Base-by-base conservation (phyloP, 140 eudicot genomes). In the Anethum foeniculum region DNA sequence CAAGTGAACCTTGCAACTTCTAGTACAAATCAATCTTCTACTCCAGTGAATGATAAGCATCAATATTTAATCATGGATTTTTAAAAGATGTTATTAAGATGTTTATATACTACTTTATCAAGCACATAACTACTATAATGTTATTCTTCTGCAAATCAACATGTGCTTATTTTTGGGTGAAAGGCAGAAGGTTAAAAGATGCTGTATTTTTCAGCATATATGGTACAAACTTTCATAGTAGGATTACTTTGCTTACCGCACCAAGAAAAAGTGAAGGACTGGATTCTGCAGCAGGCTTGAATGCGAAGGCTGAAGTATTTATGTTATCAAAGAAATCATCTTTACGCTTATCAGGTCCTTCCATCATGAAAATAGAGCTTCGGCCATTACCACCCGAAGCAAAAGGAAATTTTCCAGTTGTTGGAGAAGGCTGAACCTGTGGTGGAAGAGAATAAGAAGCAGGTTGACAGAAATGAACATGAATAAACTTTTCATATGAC, bases 401-500 rank as follows among this genome's bases (percentile, higher is more conserved):
- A 83, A 88, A 89, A 52, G 86, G 83, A 56, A 91, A 89, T 77
- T 91, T 89, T 69, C 98, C 98, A 1, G 96, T 91, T 43, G 98
- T 93, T 76, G 98, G 98, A 85, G 98, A 93, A 78, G 96, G 94
- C 84, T 83, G 91, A 84, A 85, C 94, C 96, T 93, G 90, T 43
- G 85, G 56, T 62, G 38, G 38, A 78, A 56, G 25, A 75, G 79
- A 16, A 60, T 39, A 30, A 58, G 81, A 58, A 58, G 51, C 21
- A 75, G n/a, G 54, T 43, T 34, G 23, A n/a, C 16, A 4, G 39
- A 44, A 72, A 14, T 44, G 32, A 21, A 23, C 62, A 54, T 25
- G 13, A 23, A 25, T 21, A 27, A 38, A 44, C 51, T 39, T 38
- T 34, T 36, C 47, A 39, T 71, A 34, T 71, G 51, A 71, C 48